Evolutionary conservation across 345 rosid species (phyloP).

Genomic region (Nephelium lappaceum): DNA sequence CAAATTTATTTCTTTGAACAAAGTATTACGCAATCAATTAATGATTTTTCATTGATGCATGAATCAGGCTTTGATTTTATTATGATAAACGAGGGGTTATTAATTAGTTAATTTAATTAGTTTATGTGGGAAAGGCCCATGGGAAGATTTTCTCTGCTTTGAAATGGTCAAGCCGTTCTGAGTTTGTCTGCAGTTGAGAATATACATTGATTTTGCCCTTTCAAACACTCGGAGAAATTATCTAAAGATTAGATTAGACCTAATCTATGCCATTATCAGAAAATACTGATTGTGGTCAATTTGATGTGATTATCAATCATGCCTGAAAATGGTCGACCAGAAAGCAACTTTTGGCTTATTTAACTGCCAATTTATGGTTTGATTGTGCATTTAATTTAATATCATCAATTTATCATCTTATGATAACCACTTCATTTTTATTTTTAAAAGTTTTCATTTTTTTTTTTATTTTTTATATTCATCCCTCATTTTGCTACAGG

Average conservation of each 20-base stretch:
- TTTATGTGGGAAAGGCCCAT: no score
- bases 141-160: background rate
- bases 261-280: background rate
- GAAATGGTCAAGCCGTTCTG: background rate
- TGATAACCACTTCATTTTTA: background rate
- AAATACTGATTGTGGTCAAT: background rate
- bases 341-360: background rate
- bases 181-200: background rate
- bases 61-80: background rate
- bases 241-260: background rate
- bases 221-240: background rate
- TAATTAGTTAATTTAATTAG: background rate
- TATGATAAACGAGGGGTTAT: background rate
- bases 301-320: conserved; percentile 15
- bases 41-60: no score
- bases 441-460: no score
- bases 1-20: no score
- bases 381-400: background rate
- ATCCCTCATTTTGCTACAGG: no score
- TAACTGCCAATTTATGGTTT: background rate
- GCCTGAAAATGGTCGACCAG: conserved; percentile 5
- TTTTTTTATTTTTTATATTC: background rate
- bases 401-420: no score
- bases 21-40: no score
- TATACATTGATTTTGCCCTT: background rate